phyloP scores from a whole-genome alignment of 306 rosid genomes.

The Abrus precatorius region DNA sequence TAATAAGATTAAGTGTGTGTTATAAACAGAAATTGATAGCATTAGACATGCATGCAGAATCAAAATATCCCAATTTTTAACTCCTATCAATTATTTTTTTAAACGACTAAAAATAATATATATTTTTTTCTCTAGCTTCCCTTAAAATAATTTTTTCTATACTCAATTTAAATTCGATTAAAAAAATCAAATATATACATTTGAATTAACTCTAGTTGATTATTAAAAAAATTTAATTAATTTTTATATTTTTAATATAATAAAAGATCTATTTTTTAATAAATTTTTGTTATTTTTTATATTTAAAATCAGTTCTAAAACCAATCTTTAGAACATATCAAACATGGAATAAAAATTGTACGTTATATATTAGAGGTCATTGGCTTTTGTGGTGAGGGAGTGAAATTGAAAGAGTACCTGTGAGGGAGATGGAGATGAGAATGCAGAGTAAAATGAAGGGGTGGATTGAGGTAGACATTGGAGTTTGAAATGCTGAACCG shows the following conservation, averaged over 20 bases:
- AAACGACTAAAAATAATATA: not conserved
- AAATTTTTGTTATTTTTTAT: too few relatives aligned
- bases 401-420: slow-evolving; percentile 42
- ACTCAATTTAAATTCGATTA: too few relatives aligned
- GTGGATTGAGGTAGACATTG: slow-evolving; percentile 52
- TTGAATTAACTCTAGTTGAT: too few relatives aligned
- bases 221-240: too few relatives aligned
- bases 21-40: not conserved
- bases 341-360: too few relatives aligned
- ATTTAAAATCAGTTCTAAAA: too few relatives aligned
- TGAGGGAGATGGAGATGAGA: slow-evolving; percentile 49
- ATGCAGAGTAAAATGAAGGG: slow-evolving; percentile 43
- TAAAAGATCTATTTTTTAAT: too few relatives aligned
- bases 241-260: too few relatives aligned
- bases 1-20: not conserved
- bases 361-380: not conserved
- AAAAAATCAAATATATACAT: too few relatives aligned
- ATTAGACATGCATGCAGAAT: not conserved
- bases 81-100: not conserved
- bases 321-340: too few relatives aligned
- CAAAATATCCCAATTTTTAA: not conserved
- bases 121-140: too few relatives aligned
- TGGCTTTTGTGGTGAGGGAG: not conserved
- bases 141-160: too few relatives aligned
- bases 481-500: not conserved